Evolutionary conservation across 2,329 filamentous ascomycete species (phyloP).

Genomic region (Trichoderma citrinoviride): DNA sequence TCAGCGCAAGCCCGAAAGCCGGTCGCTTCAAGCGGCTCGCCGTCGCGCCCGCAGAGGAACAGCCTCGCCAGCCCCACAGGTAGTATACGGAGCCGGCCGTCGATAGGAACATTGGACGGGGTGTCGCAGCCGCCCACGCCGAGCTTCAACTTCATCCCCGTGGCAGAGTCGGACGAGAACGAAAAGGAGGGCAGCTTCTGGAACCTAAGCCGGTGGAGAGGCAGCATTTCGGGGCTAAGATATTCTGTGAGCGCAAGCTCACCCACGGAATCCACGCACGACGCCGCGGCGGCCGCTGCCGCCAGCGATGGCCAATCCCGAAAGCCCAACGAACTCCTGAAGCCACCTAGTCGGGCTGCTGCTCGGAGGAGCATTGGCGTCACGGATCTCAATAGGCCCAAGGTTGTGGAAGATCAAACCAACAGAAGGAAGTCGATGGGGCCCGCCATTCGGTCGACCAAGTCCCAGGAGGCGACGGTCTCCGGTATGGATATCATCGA

Average conservation of each 20-base stretch:
- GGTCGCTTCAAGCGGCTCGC: conserved; percentile 38
- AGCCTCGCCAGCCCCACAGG: conserved; percentile 42
- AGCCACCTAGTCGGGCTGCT: conserved; percentile 36
- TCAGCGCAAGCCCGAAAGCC: conserved; percentile 48
- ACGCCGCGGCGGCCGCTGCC: conserved; percentile 7
- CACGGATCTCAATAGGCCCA: conserved; percentile 30
- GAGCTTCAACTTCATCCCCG: conserved; percentile 50
- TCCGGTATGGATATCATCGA: background rate
- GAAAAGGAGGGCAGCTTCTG: conserved; percentile 52
- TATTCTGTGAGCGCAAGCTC: conserved; percentile 30
- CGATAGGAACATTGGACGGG: conserved; percentile 29
- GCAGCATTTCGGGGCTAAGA: conserved; percentile 38
- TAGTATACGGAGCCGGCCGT: conserved; percentile 32
- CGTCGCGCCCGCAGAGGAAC: conserved; percentile 21
- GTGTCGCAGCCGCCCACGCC: conserved; percentile 49
- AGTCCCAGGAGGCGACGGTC: background rate
- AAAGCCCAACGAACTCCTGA: conserved; percentile 26
- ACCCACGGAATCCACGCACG: conserved; percentile 24
- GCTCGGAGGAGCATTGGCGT: conserved; percentile 34
- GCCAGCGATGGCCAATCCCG: conserved; percentile 40
- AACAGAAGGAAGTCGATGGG: conserved; percentile 35
- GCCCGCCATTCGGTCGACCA: conserved; percentile 20
- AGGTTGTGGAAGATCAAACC: conserved; percentile 26
- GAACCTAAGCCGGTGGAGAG: conserved; percentile 56
- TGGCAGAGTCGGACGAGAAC: conserved; percentile 36